A percentile compares a stretch with the other conserved stretches of the same genome.
phyloP scores from a whole-genome alignment of 1,284 basidiomycete species.

The Volvariella surrecta region DNA sequence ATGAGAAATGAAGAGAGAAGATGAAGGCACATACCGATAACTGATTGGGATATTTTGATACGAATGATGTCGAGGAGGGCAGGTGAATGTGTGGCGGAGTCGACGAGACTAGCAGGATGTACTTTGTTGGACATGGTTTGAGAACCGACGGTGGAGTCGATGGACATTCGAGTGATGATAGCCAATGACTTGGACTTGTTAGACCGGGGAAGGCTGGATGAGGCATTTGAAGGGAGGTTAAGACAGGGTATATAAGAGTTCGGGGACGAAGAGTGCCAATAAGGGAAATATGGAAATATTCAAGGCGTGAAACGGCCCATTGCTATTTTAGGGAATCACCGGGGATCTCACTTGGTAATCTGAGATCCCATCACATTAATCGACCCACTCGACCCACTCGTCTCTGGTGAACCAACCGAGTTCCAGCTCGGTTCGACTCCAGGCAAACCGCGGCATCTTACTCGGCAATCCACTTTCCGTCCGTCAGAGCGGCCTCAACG shows the following conservation, averaged over 20 bases:
- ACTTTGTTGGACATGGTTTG: constrained; percentile 25
- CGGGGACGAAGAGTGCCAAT: constrained; percentile 20
- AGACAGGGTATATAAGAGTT: constrained; percentile 10
- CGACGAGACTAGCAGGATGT: constrained; percentile 56
- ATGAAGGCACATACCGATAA: constrained; percentile 44
- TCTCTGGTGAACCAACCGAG: no score
- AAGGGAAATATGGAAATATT: constrained; percentile 20
- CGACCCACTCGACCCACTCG: background rate
- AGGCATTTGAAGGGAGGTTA: constrained; percentile 1
- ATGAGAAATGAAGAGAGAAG: constrained; percentile 3
- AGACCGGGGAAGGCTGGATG: constrained; percentile 7
- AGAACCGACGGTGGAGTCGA: constrained; percentile 5
- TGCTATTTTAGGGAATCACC: background rate
- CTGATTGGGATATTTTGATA: constrained; percentile 43
- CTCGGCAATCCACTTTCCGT: no score
- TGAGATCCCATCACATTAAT: background rate
- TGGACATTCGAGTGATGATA: constrained; percentile 3
- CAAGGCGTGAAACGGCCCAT: constrained; percentile 12
- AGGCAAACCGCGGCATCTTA: no score
- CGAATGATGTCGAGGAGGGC: constrained; percentile 57
- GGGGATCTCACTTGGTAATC: constrained; percentile 6
- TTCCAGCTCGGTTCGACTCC: no score
- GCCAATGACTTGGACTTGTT: constrained; percentile 6
- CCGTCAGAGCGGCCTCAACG: no score
- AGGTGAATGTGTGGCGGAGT: constrained; percentile 49